Percentiles rank a stretch among this genome's conserved stretches.
Conservation (phyloP, 768 basidiomycete genomes). For the Obba rivulosa region DNA sequence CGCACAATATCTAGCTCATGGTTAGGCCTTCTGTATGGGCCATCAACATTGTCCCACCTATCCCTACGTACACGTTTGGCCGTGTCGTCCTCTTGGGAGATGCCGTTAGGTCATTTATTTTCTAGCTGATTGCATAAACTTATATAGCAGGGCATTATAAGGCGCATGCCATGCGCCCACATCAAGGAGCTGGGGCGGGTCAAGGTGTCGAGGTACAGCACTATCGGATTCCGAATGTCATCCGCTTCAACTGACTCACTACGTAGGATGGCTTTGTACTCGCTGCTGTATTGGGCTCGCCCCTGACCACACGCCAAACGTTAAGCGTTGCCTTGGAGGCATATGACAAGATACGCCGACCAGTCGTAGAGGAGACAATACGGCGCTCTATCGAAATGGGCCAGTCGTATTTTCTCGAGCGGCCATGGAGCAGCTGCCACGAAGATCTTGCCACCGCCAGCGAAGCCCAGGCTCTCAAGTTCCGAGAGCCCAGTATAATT, state of each 20-base stretch:
- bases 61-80: conserved; percentile 20
- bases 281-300: conserved; percentile 23
- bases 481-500: no score
- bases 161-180: conserved; percentile 45
- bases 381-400: conserved; percentile 16
- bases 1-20: conserved; percentile 3
- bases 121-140: neutral
- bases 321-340: conserved; percentile 23
- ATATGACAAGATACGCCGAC: conserved; percentile 29
- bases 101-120: conserved; percentile 22
- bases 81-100: conserved; percentile 24
- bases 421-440: no score
- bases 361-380: conserved; percentile 22
- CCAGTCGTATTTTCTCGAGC: no score
- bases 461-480: no score
- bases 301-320: conserved; percentile 15
- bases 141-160: conserved; percentile 3
- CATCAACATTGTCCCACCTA: conserved; percentile 12
- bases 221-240: no score
- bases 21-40: conserved; percentile 17
- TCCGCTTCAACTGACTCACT: neutral
- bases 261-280: conserved; percentile 26
- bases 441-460: no score
- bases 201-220: conserved; percentile 43
- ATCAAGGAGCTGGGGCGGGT: conserved; percentile 44